Percentiles rank a stretch among this genome's conserved stretches.
Evolutionary conservation across 73 alveolate genomes (phyloP).

Genomic region (Durusdinium trenchii): DNA sequence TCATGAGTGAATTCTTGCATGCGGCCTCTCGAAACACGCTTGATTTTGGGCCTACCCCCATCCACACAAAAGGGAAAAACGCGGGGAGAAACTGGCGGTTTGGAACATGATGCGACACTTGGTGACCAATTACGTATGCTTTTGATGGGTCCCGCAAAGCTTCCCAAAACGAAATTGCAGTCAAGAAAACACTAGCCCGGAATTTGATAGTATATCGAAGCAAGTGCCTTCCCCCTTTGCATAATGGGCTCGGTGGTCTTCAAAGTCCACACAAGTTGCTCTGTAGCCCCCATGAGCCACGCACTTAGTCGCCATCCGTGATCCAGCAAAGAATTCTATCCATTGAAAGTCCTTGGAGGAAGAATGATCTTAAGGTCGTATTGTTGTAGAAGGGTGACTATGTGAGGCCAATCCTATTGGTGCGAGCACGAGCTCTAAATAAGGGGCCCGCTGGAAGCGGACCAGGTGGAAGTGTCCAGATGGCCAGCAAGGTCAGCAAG

Average conservation of each 20-base stretch:
- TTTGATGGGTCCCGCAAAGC: not conserved
- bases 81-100: not conserved
- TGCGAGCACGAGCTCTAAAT: too few species aligned
- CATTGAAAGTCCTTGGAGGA: not conserved
- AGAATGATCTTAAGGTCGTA: too few species aligned
- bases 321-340: conserved; percentile 44
- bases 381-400: too few species aligned
- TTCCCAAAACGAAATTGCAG: too few species aligned
- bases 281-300: not conserved
- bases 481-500: too few species aligned
- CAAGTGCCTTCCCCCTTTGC: not conserved
- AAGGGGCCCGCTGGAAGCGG: too few species aligned
- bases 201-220: not conserved
- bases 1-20: not conserved
- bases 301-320: not conserved
- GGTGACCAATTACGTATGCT: not conserved
- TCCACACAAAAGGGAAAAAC: not conserved
- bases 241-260: not conserved
- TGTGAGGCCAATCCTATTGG: too few species aligned
- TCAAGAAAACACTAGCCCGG: conserved; percentile 6
- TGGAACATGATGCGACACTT: not conserved
- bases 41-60: too few species aligned
- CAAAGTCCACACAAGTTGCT: not conserved
- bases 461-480: too few species aligned
- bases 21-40: not conserved